A percentile compares a stretch with the other conserved stretches of the same genome.
Evolutionary conservation across 1,139 yeast species (phyloP).

Genomic region (Taphrina sp.): DNA sequence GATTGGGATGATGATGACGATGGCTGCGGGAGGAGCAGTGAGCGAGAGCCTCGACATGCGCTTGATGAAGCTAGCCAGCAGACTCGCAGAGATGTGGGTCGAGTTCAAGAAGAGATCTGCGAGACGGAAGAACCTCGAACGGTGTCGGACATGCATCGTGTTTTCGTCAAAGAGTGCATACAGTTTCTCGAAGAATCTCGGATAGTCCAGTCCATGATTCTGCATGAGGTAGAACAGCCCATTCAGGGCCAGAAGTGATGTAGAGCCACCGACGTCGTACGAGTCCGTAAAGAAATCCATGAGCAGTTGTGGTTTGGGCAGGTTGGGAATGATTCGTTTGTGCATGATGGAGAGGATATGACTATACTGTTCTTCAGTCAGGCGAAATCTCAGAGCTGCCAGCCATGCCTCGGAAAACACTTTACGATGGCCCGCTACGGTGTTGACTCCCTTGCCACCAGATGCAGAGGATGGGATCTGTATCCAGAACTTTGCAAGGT

Average conservation of each 20-base stretch:
- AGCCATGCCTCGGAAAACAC: constrained; percentile 72
- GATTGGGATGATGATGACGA: constrained; percentile 84
- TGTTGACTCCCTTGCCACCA: constrained; percentile 15
- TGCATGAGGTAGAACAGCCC: constrained; percentile 86
- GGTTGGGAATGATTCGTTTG: constrained; percentile 76
- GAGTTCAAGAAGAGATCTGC: constrained; percentile 82
- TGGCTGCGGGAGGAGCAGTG: constrained; percentile 85
- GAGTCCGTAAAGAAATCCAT: constrained; percentile 95
- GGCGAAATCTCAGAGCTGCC: constrained; percentile 53
- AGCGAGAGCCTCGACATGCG: constrained; percentile 70
- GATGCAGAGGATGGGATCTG: constrained; percentile 34
- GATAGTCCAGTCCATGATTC: constrained; percentile 81
- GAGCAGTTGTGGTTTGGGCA: constrained; percentile 73
- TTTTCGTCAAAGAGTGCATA: constrained; percentile 73
- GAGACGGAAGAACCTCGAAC: constrained; percentile 83
- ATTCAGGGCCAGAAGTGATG: constrained; percentile 66
- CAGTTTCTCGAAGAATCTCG: constrained; percentile 79
- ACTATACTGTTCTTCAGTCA: constrained; percentile 61
- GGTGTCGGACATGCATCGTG: constrained; percentile 70
- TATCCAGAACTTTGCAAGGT: constrained; percentile 33
- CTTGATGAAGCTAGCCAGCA: constrained; percentile 88
- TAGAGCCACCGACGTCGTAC: constrained; percentile 55
- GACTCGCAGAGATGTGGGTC: constrained; percentile 77
- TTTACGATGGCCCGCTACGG: constrained; percentile 52
- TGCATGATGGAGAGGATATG: constrained; percentile 68